Evolutionary conservation across 225 moss, liverwort and hornwort genomes (phyloP), one percentile per base, ranked within the genome.

Genomic region (Physcomitrium patens): DNA sequence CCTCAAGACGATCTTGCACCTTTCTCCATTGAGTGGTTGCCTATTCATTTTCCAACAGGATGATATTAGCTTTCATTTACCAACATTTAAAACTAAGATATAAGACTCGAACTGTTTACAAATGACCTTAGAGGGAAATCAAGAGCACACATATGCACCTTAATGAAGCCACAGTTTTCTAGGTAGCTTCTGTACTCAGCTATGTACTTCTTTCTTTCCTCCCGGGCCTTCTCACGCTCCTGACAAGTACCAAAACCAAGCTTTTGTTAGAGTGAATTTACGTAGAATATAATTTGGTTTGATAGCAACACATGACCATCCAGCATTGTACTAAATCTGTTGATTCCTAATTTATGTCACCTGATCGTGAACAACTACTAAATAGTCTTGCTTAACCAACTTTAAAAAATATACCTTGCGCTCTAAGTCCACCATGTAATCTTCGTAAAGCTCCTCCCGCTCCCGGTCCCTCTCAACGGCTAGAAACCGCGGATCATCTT

Each of bases 211-310:
- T 99, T 99, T 68, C 95, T 89, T 63, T 95, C 99, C 76, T 95
- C 99, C 46, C 99, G 90, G 77, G 95, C 99, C 89, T 89, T 99
- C 77, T 99, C 99, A 17, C 99, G 90, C 79, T 99, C 99, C 97
- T 97, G 83, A 37, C 60, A 81, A 10, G 14, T 59, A 69, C 48
- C 53, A 26, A 60, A 55, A 55, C 0, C 69, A 55, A 64, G 37
- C 65, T 20, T 71, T 59, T 9, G 63, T 75, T 50, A 80, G 23
- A 51, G 57, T 44, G 56, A 7, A 23, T 65, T 57, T 14, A 37
- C 20, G 1, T 0, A 59, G 46, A 3, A 43, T 5, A 3, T 23
- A 37, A 37, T 37, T 52, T 6, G 16, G 22, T 28, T 1, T 3
- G 11, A 7, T 12, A 20, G 41, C 63, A 43, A 18, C 37, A 37